Conservation (phyloP, 2,329 filamentous ascomycete genomes). For the Polytolypa hystricis region DNA sequence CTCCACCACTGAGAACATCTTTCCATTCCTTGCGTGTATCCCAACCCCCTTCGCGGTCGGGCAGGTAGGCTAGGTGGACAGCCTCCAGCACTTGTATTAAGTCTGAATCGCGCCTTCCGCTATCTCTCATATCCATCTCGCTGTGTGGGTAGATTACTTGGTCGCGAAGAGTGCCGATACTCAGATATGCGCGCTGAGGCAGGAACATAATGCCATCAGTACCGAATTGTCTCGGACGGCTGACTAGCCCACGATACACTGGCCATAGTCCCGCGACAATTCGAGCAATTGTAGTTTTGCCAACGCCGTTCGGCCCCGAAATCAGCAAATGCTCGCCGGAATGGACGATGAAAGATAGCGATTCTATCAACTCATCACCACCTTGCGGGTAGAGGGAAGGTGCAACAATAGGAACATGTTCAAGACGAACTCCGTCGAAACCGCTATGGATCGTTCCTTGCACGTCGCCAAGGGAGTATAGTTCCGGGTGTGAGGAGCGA, state of each 20-base stretch:
- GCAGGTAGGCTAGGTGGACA: slow-evolving; percentile 77
- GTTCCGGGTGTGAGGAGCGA: slow-evolving; percentile 57
- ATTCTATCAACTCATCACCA: slow-evolving; percentile 83
- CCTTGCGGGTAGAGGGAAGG: slow-evolving; percentile 79
- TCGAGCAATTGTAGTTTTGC: slow-evolving; percentile 79
- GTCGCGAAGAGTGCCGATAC: slow-evolving; percentile 82
- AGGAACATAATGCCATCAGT: slow-evolving; percentile 97
- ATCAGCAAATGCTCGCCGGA: slow-evolving; percentile 89
- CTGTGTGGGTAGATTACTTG: slow-evolving; percentile 97
- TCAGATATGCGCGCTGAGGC: slow-evolving; percentile 85
- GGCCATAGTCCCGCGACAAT: slow-evolving; percentile 92
- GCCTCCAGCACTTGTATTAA: slow-evolving; percentile 69
- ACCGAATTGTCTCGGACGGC: slow-evolving; percentile 66
- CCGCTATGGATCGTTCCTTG: slow-evolving; percentile 91
- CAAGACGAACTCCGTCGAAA: slow-evolving; percentile 86
- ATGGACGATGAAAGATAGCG: slow-evolving; percentile 77
- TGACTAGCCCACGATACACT: slow-evolving; percentile 84
- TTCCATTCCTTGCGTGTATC: slow-evolving; percentile 98
- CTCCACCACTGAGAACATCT: slow-evolving; percentile 89
- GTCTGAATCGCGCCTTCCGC: slow-evolving; percentile 65
- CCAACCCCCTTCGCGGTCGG: slow-evolving; percentile 88
- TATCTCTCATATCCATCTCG: slow-evolving; percentile 82
- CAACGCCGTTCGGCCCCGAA: slow-evolving; percentile 87
- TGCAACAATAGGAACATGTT: slow-evolving; percentile 86
- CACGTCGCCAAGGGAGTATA: slow-evolving; percentile 81